Conservation (phyloP, 768 basidiomycete genomes). For the Collybia mongolica region DNA sequence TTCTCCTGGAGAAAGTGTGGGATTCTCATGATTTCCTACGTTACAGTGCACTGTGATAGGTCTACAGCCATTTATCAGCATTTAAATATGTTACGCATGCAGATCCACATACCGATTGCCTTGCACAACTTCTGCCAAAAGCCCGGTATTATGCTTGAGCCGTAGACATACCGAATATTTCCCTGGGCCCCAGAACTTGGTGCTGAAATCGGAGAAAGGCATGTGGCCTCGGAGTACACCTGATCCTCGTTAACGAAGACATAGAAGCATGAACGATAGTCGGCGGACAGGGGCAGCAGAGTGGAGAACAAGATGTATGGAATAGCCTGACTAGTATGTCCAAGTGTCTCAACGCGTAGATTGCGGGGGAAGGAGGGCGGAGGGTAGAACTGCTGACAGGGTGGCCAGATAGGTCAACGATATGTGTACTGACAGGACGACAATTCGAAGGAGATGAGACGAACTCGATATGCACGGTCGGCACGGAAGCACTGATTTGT, state of each 20-base stretch:
- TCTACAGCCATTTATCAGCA: conserved; percentile 9
- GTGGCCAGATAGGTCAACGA: no score
- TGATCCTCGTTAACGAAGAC: conserved; percentile 20
- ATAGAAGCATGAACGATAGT: conserved; percentile 19
- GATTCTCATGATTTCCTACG: conserved; percentile 19
- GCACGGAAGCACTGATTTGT: no score
- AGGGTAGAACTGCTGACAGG: background rate
- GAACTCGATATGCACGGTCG: no score
- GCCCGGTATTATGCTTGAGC: conserved; percentile 18
- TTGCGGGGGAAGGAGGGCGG: background rate
- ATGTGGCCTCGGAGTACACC: conserved; percentile 21
- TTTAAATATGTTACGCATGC: background rate
- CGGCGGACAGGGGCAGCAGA: conserved; percentile 10
- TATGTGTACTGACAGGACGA: background rate
- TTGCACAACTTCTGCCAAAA: conserved; percentile 24
- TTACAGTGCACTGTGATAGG: conserved; percentile 19
- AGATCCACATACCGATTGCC: conserved; percentile 12
- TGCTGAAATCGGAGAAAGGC: conserved; percentile 10
- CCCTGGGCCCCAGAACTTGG: background rate
- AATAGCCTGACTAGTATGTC: conserved; percentile 4
- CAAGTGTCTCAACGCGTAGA: conserved; percentile 16
- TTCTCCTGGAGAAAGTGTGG: conserved; percentile 3
- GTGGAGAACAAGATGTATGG: conserved; percentile 21
- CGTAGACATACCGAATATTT: conserved; percentile 7
- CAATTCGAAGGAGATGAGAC: background rate